Conservation (phyloP, 2,329 filamentous ascomycete genomes). For the Clonostachys rhizophaga region DNA sequence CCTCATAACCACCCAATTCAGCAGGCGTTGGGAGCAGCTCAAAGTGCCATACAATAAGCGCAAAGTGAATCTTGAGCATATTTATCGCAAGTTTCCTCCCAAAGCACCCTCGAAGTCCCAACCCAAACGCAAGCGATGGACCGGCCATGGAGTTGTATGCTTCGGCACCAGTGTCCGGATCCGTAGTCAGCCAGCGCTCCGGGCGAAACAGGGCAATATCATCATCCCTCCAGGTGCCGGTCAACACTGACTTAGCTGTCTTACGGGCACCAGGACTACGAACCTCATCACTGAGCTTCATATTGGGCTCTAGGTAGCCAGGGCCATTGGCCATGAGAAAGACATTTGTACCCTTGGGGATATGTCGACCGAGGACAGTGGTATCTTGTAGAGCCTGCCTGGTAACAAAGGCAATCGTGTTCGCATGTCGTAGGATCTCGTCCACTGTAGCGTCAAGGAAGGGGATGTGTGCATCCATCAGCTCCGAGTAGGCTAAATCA, state of each 20-base stretch:
- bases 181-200: conserved; percentile 24
- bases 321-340: conserved; percentile 17
- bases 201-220: conserved; percentile 20
- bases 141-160: conserved; percentile 14
- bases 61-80: conserved; percentile 3
- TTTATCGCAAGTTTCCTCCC: conserved; percentile 2
- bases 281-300: conserved; percentile 7
- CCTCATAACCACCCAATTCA: conserved; percentile 12
- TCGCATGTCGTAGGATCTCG: conserved; percentile 22
- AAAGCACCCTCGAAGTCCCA: conserved; percentile 3
- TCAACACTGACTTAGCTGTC: neutral
- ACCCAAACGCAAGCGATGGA: conserved; percentile 6
- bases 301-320: conserved; percentile 9
- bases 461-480: conserved; percentile 14
- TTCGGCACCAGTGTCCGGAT: conserved; percentile 2
- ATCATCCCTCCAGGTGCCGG: conserved; percentile 14
- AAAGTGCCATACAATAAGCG: conserved; percentile 5
- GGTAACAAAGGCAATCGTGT: conserved; percentile 14
- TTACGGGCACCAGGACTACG: conserved; percentile 5
- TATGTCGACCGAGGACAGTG: conserved; percentile 18
- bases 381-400: conserved; percentile 22
- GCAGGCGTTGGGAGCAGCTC: conserved; percentile 3
- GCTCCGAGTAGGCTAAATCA: conserved; percentile 16
- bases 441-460: conserved; percentile 31
- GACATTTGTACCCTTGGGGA: conserved; percentile 25